Evolutionary conservation across 148 eudicot genomes (phyloP), one percentile per base, ranked within the genome.

Genomic region (Mesembryanthemum crystallinum): DNA sequence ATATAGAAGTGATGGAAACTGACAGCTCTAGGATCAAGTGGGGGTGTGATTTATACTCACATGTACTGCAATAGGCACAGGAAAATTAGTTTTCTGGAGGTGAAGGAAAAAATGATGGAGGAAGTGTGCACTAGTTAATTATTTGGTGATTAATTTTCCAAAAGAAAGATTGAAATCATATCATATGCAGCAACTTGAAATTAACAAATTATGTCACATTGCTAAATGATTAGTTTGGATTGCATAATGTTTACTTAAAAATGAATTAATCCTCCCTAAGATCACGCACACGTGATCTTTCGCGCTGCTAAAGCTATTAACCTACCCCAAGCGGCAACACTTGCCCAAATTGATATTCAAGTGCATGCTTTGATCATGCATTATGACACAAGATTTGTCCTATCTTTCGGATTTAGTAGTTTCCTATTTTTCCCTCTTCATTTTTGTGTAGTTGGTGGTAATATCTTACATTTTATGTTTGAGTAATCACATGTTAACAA

Each of bases 11-110:
- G 76, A 64, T 21, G 51, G 42, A 76, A 72, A 64, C 77, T 33
- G 77, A 67, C 77, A 72, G 35, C 73, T 81, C 49, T 43, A 59
- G 64, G 69, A 76, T 81, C 80, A 77, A 72, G 73, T 73, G 73
- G 83, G 72, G 27, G 30, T 63, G 54, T 45, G 73, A 62, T 72
- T 71, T 78, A 64, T 77, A 73, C 64, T 77, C 84, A 81, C 78
- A 73, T 73, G 80, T 43, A 76, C 30, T 63, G 78, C 76, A 80
- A 23, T 9, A 71, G 37, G 51, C 75, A 69, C 59, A 9, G 55
- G 14, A 39, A 52, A 69, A 68, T 43, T 25, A 17, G 27, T 73
- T 62, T 78, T 55, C 70, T 71, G 64, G 28, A 71, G 51, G 37
- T 72, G 58, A 21, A 11, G 37, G 32, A 5, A 17, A 11, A 24